Base-by-base conservation (phyloP, 2,329 filamentous ascomycete species). In the Pezicula carpinea region DNA sequence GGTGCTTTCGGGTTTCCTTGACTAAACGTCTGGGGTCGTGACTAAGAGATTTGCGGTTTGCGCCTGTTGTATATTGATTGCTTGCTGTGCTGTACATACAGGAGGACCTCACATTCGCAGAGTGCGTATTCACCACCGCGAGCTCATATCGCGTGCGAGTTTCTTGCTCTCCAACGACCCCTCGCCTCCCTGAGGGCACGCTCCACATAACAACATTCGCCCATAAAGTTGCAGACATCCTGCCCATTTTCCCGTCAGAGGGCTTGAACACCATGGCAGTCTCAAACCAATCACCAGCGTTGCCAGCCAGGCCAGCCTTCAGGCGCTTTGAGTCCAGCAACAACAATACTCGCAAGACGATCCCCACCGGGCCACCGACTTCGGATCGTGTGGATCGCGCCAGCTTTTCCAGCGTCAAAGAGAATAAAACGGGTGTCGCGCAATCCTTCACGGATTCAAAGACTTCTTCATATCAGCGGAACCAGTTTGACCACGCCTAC, bases 361-460 rank as follows among this genome's bases (percentile, higher is more conserved):
- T 46, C 34, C 26, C 17, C 32, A 51, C 39, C 46, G 52, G 48
- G 38, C 46, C 49, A 41, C 48, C 53, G 35, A 54, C 36, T 5
- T 52, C 53, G 17, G 58, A 60, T 46, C 56, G 60, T 17, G 51
- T 50, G n/a, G 61, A 63, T 17, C 54, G 61, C 2, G 53, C 59
- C 26, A 58, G 53, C 33, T 64, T 64, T 50, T 63, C 61, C 29
- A 60, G 56, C 49, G 53, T 59, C 41, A 62, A 62, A 42, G 61
- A 64, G 47, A 59, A 50, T 23, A 48, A 53, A 32, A 46, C 49
- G 1, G 59, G 57, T n/a, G 53, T 82, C 23, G 74, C 77, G 47
- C 81, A 85, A 68, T 77, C 76, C 46, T 85, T 85, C 54, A 83
- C 79, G 42, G 74, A 74, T 45, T 77, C 77, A 60, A 83, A 82